Evolutionary conservation across 768 basidiomycete genomes (phyloP).

Genomic region (Tulasnella sp.): DNA sequence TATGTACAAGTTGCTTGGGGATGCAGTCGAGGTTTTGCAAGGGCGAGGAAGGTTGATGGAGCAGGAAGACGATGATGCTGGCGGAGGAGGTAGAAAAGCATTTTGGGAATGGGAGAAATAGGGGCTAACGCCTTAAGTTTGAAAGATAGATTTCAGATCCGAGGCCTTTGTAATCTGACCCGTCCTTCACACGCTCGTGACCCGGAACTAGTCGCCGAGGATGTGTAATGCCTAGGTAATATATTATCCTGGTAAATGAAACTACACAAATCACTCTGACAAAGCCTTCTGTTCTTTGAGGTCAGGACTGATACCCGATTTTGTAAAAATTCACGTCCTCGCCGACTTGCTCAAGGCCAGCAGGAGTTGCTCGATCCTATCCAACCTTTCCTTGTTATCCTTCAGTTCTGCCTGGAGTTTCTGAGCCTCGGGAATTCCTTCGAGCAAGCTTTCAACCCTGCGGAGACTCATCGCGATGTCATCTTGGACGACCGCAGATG

Average conservation of each 20-base stretch:
- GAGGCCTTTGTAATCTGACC: background rate
- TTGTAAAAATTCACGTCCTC: slow-evolving; percentile 30
- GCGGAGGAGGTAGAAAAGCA: background rate
- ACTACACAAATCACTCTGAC: background rate
- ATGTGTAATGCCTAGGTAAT: background rate
- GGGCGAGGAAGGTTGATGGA: background rate
- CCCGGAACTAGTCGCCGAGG: background rate
- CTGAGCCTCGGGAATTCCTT: slow-evolving; percentile 52
- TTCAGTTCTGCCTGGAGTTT: slow-evolving; percentile 69
- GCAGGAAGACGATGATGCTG: background rate
- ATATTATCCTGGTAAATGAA: background rate
- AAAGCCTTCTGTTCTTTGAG: background rate
- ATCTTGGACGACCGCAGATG: slow-evolving; percentile 1
- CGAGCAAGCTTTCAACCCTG: slow-evolving; percentile 49
- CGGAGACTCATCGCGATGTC: slow-evolving; percentile 10
- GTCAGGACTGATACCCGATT: background rate
- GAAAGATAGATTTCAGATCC: background rate
- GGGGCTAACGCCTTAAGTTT: background rate
- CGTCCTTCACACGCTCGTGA: background rate
- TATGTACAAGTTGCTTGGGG: background rate
- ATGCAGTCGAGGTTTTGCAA: background rate
- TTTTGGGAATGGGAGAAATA: background rate
- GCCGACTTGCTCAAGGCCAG: slow-evolving; percentile 56
- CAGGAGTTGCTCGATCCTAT: slow-evolving; percentile 62
- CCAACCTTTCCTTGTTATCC: slow-evolving; percentile 68